Conservation (phyloP, 345 rosid genomes). For the Bruguiera parviflora region DNA sequence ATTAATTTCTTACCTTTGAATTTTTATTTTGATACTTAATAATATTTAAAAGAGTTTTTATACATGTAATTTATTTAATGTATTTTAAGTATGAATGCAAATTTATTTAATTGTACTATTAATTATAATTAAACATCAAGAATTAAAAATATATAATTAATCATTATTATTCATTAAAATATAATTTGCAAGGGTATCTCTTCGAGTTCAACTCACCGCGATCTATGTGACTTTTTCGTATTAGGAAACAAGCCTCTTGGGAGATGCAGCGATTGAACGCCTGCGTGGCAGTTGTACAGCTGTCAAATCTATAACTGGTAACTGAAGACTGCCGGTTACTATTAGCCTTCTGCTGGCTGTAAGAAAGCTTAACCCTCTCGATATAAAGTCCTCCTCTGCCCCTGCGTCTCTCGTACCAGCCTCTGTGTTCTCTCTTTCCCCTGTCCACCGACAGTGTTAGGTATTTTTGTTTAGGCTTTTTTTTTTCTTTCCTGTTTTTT, state of each 20-base stretch:
- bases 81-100: no score
- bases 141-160: no score
- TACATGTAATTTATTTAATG: no score
- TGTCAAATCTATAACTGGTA: conserved; percentile 24
- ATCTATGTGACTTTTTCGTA: not conserved
- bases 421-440: not conserved
- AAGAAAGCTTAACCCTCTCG: conserved; percentile 17
- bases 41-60: no score
- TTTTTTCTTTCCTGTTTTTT: no score
- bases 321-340: conserved; percentile 21
- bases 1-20: no score
- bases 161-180: no score
- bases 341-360: conserved; percentile 21
- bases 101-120: no score
- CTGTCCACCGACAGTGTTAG: no score
- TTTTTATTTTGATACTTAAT: no score
- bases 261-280: conserved; percentile 15
- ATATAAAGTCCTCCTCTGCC: conserved; percentile 9
- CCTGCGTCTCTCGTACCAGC: not conserved
- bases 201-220: not conserved
- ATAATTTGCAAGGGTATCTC: conserved; percentile 3
- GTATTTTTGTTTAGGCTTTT: not conserved
- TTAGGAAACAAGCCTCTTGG: conserved; percentile 5
- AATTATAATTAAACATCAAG: no score
- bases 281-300: conserved; percentile 35